A percentile compares a stretch with the other conserved stretches of the same genome.
These are phyloP conservation scores for Porpolomopsis calyptriformis DNA, from an alignment of 768 basidiomycete species.

Conservation along the genomic window DNA sequence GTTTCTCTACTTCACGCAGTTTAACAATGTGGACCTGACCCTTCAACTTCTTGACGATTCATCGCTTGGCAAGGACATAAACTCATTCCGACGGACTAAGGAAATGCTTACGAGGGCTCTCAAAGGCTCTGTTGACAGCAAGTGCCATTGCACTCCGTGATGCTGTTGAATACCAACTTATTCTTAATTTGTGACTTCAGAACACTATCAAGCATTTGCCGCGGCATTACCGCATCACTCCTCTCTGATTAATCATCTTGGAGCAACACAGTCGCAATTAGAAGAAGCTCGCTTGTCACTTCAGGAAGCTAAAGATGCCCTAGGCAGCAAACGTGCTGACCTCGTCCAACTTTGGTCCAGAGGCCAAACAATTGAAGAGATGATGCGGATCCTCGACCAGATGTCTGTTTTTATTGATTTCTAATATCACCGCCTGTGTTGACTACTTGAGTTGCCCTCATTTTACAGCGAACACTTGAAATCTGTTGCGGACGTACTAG, in stretches of 20 bases:
- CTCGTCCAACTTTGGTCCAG: constrained; percentile 84
- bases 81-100: constrained; percentile 70
- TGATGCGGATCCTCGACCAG: constrained; percentile 87
- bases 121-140: constrained; percentile 82
- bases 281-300: constrained; percentile 58
- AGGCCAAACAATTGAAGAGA: constrained; percentile 88
- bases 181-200: constrained; percentile 25
- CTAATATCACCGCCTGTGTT: no score
- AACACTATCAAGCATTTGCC: constrained; percentile 90
- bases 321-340: constrained; percentile 78
- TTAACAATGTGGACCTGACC: constrained; percentile 90
- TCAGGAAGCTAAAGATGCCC: constrained; percentile 66
- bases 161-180: constrained; percentile 6
- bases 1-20: no score
- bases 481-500: constrained; percentile 81
- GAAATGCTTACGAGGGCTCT: constrained; percentile 67
- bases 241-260: constrained; percentile 60
- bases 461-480: constrained; percentile 73
- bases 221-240: constrained; percentile 90
- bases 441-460: no score
- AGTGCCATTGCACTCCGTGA: constrained; percentile 20
- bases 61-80: constrained; percentile 60
- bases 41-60: constrained; percentile 77
- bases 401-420: constrained; percentile 48
- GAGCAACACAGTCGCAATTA: constrained; percentile 65